Evolutionary conservation across 1,284 basidiomycete genomes (phyloP).

Genomic region (Papiliotrema nemorosa): DNA sequence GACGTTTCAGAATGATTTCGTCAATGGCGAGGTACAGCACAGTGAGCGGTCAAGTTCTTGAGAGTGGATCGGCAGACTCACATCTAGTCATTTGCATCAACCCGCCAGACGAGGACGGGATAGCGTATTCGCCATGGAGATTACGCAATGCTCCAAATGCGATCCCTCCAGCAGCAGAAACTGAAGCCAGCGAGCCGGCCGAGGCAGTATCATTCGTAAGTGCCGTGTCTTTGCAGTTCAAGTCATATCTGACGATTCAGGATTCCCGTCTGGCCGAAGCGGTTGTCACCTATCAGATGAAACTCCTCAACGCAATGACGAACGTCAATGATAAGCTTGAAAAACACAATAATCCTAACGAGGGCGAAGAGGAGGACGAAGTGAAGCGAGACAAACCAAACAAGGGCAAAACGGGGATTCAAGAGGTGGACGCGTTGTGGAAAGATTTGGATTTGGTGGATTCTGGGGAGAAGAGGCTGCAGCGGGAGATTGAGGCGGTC

Average conservation of each 20-base stretch:
- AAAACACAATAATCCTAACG: constrained; percentile 4
- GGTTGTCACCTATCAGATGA: constrained; percentile 45
- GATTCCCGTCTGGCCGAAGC: constrained; percentile 45
- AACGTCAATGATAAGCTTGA: constrained; percentile 26
- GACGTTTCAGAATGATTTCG: constrained; percentile 46
- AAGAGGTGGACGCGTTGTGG: constrained; percentile 19
- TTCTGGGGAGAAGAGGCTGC: background rate
- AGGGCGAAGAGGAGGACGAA: background rate
- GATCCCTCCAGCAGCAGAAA: constrained; percentile 20
- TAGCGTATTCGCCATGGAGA: constrained; percentile 43
- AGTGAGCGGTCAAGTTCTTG: constrained; percentile 29
- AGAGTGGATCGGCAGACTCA: background rate
- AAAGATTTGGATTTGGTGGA: constrained; percentile 7
- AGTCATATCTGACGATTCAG: constrained; percentile 19
- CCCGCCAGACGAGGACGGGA: constrained; percentile 34
- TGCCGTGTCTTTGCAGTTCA: constrained; percentile 2
- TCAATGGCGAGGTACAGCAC: constrained; percentile 51
- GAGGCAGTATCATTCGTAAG: constrained; percentile 20
- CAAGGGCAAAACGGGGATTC: constrained; percentile 12
- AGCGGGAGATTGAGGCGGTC: constrained; percentile 3
- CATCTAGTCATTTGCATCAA: constrained; percentile 48
- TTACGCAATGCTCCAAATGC: constrained; percentile 44
- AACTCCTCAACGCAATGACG: constrained; percentile 39
- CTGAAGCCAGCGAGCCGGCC: constrained; percentile 6
- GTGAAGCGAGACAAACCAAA: background rate